Conservation (phyloP, 345 rosid genomes). For the Syzygium oleosum region DNA sequence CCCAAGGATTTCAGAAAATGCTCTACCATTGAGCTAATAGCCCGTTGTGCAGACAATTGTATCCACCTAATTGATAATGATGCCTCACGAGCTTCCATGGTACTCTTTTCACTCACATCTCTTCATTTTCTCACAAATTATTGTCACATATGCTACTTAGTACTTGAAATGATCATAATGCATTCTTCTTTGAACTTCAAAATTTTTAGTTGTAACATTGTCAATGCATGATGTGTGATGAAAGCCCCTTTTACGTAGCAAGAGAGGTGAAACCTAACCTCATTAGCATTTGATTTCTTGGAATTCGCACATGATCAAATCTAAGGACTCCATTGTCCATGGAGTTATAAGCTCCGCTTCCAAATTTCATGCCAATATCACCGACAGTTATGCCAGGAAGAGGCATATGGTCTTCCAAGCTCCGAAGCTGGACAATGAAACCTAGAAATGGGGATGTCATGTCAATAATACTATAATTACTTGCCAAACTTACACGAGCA, state of each 20-base stretch:
- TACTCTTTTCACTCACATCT: background rate
- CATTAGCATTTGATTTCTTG: conserved; percentile 93
- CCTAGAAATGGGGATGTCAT: conserved; percentile 41
- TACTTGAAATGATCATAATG: background rate
- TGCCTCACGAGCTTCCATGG: background rate
- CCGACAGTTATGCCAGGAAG: conserved; percentile 90
- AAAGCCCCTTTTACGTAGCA: background rate
- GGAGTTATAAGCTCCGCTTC: conserved; percentile 84
- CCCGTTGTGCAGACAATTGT: background rate
- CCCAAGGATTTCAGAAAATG: conserved; percentile 1
- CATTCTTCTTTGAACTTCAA: background rate
- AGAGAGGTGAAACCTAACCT: conserved; percentile 35
- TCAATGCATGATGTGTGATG: background rate
- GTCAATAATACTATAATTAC: conserved; percentile 5
- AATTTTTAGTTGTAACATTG: background rate
- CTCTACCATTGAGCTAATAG: background rate
- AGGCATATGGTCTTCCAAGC: conserved; percentile 92
- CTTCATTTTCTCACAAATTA: background rate
- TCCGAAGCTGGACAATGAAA: conserved; percentile 89
- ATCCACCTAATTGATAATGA: background rate
- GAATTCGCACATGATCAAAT: conserved; percentile 90
- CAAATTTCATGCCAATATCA: conserved; percentile 93
- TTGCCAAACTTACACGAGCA: background rate
- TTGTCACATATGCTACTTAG: background rate
- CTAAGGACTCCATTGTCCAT: conserved; percentile 95